Conservation (phyloP, 1,139 yeast genomes). For the Tardiomyces depauwii region DNA sequence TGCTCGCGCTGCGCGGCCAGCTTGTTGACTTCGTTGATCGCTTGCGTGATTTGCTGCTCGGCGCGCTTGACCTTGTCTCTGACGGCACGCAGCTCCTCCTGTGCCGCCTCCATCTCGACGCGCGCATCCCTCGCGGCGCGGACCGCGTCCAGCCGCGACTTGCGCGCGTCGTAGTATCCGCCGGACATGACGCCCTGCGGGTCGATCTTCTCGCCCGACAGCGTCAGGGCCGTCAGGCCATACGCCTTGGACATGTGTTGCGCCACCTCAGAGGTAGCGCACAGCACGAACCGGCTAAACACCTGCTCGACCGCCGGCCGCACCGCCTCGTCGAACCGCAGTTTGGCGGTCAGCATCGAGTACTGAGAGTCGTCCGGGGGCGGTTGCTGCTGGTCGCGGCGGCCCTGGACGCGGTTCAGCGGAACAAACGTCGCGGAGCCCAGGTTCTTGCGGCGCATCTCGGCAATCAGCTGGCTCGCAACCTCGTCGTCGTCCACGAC, state of each 20-base stretch:
- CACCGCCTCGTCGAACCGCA: conserved; percentile 44
- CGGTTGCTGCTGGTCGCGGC: conserved; percentile 32
- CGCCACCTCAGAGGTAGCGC: conserved; percentile 59
- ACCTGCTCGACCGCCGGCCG: conserved; percentile 60
- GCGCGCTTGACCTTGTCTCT: conserved; percentile 28
- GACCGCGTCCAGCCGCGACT: conserved; percentile 62
- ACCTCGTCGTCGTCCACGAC: conserved; percentile 83
- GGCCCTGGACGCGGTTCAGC: conserved; percentile 39
- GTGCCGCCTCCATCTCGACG: conserved; percentile 33
- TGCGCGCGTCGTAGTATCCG: conserved; percentile 67
- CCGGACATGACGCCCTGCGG: conserved; percentile 79
- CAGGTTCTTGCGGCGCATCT: conserved; percentile 50
- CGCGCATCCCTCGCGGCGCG: conserved; percentile 43
- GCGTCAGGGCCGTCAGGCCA: conserved; percentile 67
- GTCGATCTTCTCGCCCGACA: conserved; percentile 87
- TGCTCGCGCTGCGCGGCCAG: conserved; percentile 27
- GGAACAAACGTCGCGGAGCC: conserved; percentile 92
- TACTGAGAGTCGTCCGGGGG: conserved; percentile 52
- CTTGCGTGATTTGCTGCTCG: conserved; percentile 35
- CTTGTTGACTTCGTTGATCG: conserved; percentile 38
- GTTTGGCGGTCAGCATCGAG: conserved; percentile 43
- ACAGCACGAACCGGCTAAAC: conserved; percentile 73
- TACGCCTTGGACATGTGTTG: conserved; percentile 52
- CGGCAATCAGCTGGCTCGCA: conserved; percentile 70
- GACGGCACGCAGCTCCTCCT: conserved; percentile 28